Percentiles rank a stretch among this genome's conserved stretches.
Evolutionary conservation across 192 early-diverging fungal genomes (phyloP).

Genomic region (Coemansia umbellata): DNA sequence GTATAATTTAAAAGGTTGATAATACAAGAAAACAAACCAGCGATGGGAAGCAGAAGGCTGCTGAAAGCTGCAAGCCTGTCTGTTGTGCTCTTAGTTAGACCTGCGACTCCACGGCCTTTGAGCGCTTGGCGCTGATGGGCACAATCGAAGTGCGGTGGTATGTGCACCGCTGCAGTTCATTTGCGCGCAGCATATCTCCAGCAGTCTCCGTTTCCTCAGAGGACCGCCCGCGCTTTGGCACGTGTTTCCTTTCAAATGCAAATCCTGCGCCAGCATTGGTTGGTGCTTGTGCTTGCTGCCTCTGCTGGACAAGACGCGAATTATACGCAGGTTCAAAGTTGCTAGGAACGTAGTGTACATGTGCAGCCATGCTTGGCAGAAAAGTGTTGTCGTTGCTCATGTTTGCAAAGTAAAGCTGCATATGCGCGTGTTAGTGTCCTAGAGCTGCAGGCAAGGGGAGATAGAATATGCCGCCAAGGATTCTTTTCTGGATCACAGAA

Average conservation of each 20-base stretch:
- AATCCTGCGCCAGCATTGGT: background rate
- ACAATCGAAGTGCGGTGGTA: slow-evolving; percentile 37
- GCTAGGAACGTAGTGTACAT: slow-evolving; percentile 23
- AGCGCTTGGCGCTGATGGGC: slow-evolving; percentile 31
- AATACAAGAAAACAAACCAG: background rate
- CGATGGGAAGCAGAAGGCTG: too few species aligned
- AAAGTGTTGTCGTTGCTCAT: slow-evolving; percentile 3
- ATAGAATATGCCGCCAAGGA: background rate
- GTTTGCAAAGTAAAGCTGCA: too few species aligned
- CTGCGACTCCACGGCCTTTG: slow-evolving; percentile 30
- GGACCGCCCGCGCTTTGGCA: slow-evolving; percentile 37
- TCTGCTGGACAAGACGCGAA: background rate
- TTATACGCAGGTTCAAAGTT: slow-evolving; percentile 9
- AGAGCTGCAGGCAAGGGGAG: too few species aligned
- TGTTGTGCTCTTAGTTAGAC: slow-evolving; percentile 7
- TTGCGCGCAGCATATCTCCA: background rate
- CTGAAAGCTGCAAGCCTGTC: background rate
- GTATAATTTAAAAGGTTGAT: background rate
- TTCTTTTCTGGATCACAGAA: too few species aligned
- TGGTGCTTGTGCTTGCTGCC: background rate
- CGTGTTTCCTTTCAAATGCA: slow-evolving; percentile 15
- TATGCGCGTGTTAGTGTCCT: too few species aligned
- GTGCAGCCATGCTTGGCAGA: slow-evolving; percentile 44
- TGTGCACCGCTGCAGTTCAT: slow-evolving; percentile 32
- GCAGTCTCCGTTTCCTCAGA: slow-evolving; percentile 7